Evolutionary conservation across 2,329 filamentous ascomycete genomes (phyloP).

Genomic region (Ceratocystis huliohia): DNA sequence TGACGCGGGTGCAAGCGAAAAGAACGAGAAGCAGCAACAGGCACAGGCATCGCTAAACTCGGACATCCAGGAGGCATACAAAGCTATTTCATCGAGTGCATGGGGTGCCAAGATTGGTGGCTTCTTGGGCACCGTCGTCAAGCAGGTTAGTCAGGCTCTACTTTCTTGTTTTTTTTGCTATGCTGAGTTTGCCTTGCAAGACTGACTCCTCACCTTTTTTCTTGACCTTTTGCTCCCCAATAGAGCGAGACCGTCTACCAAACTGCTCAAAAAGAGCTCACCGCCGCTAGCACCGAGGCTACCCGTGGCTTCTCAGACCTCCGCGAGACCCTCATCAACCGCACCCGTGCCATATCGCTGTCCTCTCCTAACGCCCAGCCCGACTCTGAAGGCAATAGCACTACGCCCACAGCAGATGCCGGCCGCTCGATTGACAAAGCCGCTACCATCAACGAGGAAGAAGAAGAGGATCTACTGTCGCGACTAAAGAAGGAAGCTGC

Average conservation of each 20-base stretch:
- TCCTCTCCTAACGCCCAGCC: slow-evolving; percentile 30
- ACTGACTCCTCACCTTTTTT: background rate
- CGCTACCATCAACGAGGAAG: slow-evolving; percentile 25
- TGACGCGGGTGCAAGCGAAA: slow-evolving; percentile 22
- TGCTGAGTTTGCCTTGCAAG: background rate
- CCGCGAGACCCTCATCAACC: slow-evolving; percentile 52
- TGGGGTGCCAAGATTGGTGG: slow-evolving; percentile 86
- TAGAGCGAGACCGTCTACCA: slow-evolving; percentile 73
- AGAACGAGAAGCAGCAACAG: slow-evolving; percentile 32
- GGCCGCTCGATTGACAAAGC: slow-evolving; percentile 32
- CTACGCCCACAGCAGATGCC: slow-evolving; percentile 29
- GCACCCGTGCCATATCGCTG: slow-evolving; percentile 61
- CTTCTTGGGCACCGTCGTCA: slow-evolving; percentile 81
- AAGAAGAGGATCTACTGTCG: slow-evolving; percentile 54
- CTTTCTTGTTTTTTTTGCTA: background rate
- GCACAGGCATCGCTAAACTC: slow-evolving; percentile 53
- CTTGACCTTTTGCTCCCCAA: background rate
- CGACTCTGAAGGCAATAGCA: slow-evolving; percentile 24
- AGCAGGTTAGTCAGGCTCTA: slow-evolving; percentile 50
- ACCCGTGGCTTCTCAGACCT: slow-evolving; percentile 65
- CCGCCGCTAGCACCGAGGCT: slow-evolving; percentile 66
- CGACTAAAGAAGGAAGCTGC: slow-evolving; percentile 65
- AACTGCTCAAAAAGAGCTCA: slow-evolving; percentile 74
- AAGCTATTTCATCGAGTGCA: slow-evolving; percentile 76
- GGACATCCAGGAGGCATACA: slow-evolving; percentile 91